Conservation (phyloP, 805 yeast genomes). For the Ogataea glucozyma region DNA sequence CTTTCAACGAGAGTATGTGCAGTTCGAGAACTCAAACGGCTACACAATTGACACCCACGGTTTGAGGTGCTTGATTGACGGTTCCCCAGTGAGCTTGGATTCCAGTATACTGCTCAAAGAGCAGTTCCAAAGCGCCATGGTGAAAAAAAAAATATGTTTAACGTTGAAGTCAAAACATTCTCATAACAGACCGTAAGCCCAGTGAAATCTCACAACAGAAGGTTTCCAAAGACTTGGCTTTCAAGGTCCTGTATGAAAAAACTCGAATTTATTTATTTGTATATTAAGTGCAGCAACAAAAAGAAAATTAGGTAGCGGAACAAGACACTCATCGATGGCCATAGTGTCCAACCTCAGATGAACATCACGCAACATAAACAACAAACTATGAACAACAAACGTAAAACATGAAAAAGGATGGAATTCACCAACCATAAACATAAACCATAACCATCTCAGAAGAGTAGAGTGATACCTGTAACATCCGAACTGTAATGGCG, state of each 20-base stretch:
- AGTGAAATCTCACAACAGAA: too few relatives aligned
- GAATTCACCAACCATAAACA: conserved; percentile 2
- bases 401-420: conserved; percentile 4
- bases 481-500: too few relatives aligned
- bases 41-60: conserved; percentile 6
- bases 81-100: conserved; percentile 15
- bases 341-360: not conserved
- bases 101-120: conserved; percentile 18
- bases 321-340: not conserved
- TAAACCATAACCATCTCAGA: not conserved
- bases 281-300: conserved; percentile 1
- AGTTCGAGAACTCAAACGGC: conserved; percentile 12
- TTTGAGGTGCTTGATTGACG: too few relatives aligned
- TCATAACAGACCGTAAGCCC: not conserved
- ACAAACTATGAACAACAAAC: not conserved
- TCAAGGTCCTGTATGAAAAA: too few relatives aligned
- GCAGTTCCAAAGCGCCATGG: conserved; percentile 12
- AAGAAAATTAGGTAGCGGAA: conserved; percentile 2
- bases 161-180: not conserved
- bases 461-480: too few relatives aligned
- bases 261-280: too few relatives aligned
- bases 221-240: too few relatives aligned
- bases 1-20: conserved; percentile 1
- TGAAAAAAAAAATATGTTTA: conserved; percentile 13
- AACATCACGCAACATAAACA: not conserved